Percentiles rank a stretch among this genome's conserved stretches.
Evolutionary conservation across 2,329 filamentous ascomycete genomes (phyloP).

Genomic region (Alternaria sp.): DNA sequence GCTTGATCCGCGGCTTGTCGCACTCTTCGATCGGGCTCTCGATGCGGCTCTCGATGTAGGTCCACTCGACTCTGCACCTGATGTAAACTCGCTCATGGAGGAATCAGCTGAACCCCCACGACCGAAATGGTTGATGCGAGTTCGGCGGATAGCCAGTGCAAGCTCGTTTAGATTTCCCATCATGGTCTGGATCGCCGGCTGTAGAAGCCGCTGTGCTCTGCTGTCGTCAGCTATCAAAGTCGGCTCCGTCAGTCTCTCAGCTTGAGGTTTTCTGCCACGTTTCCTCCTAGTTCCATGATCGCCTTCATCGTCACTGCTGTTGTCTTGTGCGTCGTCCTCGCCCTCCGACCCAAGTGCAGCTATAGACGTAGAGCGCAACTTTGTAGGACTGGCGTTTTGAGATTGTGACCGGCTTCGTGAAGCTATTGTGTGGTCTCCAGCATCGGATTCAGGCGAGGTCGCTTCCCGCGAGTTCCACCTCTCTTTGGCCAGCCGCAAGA

Average conservation of each 20-base stretch:
- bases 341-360: slow-evolving; percentile 22
- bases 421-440: neutral
- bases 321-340: neutral
- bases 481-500: slow-evolving; percentile 73
- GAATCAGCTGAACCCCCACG: slow-evolving; percentile 37
- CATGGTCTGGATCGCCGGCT: slow-evolving; percentile 74
- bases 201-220: slow-evolving; percentile 68
- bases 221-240: slow-evolving; percentile 75
- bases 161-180: slow-evolving; percentile 74
- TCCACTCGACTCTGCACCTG: slow-evolving; percentile 37
- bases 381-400: slow-evolving; percentile 17
- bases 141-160: slow-evolving; percentile 73
- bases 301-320: slow-evolving; percentile 9
- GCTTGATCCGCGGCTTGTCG: slow-evolving; percentile 18
- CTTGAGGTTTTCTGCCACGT: slow-evolving; percentile 25
- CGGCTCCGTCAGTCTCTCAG: slow-evolving; percentile 50
- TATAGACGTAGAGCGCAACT: slow-evolving; percentile 6
- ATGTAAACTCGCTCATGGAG: slow-evolving; percentile 40
- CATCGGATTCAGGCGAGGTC: slow-evolving; percentile 36
- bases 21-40: slow-evolving; percentile 25
- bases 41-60: slow-evolving; percentile 27
- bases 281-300: slow-evolving; percentile 9
- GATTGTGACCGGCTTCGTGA: slow-evolving; percentile 25
- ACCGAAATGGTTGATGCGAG: slow-evolving; percentile 62
- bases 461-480: slow-evolving; percentile 58